A percentile compares a stretch with the other conserved stretches of the same genome.
These are phyloP conservation scores for Daucus carota DNA, from an alignment of 129 eudicot genomes.

Conservation along the genomic window DH1_v3.0 NC_030384.2:25491501-25492000, in stretches of 20 bases:
- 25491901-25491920: neutral
- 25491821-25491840: neutral
- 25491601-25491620: conserved; percentile 99
- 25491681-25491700: conserved; percentile 90
- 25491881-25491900: neutral
- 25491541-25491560: neutral
- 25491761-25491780: conserved; percentile 95
- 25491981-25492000: neutral
- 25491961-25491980: neutral
- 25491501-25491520: conserved; percentile 99
- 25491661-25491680: conserved; percentile 95
- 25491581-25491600: conserved; percentile 59
- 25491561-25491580: conserved; percentile 1
- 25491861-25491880: neutral
- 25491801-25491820: conserved; percentile 20
- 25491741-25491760: conserved; percentile 81
- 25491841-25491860: neutral
- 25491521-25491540: neutral
- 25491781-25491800: conserved; percentile 98
- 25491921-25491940: neutral
- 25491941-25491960: neutral
- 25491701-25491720: conserved; percentile 98
- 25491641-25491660: conserved; percentile 83
- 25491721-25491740: conserved; percentile 90
- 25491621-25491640: conserved; percentile 97